Conservation (phyloP, 768 basidiomycete genomes). For the Butyriboletus loyo region DNA sequence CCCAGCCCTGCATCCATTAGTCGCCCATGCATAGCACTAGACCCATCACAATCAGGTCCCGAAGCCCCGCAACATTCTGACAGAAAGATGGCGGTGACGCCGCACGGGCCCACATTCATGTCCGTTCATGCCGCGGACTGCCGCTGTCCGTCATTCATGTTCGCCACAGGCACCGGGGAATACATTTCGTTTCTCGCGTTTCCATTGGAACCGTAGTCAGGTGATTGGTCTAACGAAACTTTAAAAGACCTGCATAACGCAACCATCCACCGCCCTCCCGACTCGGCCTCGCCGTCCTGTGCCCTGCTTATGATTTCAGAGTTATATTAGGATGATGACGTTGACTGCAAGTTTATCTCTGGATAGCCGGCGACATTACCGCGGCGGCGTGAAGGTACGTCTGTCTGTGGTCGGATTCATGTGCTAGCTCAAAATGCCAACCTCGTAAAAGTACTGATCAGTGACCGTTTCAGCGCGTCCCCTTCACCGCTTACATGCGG, state of each 20-base stretch:
- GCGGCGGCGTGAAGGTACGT: not conserved
- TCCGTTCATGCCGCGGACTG: conserved; percentile 31
- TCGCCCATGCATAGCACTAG: conserved; percentile 7
- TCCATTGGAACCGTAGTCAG: conserved; percentile 23
- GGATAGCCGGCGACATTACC: not conserved
- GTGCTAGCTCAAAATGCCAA: not conserved
- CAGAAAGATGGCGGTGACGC: conserved; percentile 12
- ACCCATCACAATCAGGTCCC: conserved; percentile 3
- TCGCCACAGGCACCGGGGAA: conserved; percentile 32
- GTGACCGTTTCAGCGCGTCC: not conserved
- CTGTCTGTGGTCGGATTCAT: not conserved
- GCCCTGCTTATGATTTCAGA: not conserved
- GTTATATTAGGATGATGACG: not conserved
- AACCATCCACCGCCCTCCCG: not conserved
- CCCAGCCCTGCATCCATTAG: not conserved
- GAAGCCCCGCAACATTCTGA: not conserved
- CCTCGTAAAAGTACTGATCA: not conserved
- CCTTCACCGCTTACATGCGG: not conserved
- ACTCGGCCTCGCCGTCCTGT: not conserved
- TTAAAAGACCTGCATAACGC: not conserved
- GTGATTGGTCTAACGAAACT: conserved; percentile 10
- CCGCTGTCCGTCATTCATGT: conserved; percentile 22
- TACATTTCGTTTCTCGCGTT: conserved; percentile 15
- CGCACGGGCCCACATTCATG: conserved; percentile 24
- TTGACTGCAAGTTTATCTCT: not conserved